Conservation (phyloP, 2,329 filamentous ascomycete species). For the Plectosphaerella cucumerina region DNA sequence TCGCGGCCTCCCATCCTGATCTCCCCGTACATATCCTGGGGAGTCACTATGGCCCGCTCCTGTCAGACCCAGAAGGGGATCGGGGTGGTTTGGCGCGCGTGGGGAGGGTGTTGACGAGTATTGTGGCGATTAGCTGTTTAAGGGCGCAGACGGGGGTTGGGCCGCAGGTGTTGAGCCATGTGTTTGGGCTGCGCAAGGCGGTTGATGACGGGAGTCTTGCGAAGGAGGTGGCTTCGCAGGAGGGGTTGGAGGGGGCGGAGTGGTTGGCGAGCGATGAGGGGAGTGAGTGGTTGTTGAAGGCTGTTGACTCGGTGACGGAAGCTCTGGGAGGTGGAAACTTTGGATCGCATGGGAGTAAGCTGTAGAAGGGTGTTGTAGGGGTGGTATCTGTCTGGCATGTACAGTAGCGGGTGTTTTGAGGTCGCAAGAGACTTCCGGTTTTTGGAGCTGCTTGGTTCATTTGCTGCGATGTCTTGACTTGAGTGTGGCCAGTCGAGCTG, state of each 20-base stretch:
- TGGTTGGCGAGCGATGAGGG: conserved; percentile 43
- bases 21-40: conserved; percentile 75
- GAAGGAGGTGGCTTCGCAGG: conserved; percentile 21
- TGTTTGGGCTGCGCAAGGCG: conserved; percentile 76
- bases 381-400: no score
- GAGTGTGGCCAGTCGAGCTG: no score
- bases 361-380: conserved; percentile 8
- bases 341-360: conserved; percentile 19
- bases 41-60: conserved; percentile 68
- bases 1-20: conserved; percentile 74
- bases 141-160: conserved; percentile 77
- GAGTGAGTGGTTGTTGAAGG: conserved; percentile 40
- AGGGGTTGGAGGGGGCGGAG: conserved; percentile 28
- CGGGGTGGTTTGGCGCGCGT: conserved; percentile 46
- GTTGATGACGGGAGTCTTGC: conserved; percentile 60
- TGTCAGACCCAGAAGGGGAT: conserved; percentile 59
- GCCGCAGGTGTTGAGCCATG: conserved; percentile 75
- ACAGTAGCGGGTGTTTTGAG: no score
- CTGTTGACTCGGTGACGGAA: conserved; percentile 39
- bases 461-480: no score
- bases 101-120: conserved; percentile 66
- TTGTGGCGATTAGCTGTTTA: conserved; percentile 71
- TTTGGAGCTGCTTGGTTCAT: no score
- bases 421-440: no score
- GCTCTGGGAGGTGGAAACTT: conserved; percentile 40